These are phyloP conservation scores for Camptophora hylomeconis DNA, from an alignment of 2,329 filamentous ascomycete genomes.

Conservation along the genomic window DNA sequence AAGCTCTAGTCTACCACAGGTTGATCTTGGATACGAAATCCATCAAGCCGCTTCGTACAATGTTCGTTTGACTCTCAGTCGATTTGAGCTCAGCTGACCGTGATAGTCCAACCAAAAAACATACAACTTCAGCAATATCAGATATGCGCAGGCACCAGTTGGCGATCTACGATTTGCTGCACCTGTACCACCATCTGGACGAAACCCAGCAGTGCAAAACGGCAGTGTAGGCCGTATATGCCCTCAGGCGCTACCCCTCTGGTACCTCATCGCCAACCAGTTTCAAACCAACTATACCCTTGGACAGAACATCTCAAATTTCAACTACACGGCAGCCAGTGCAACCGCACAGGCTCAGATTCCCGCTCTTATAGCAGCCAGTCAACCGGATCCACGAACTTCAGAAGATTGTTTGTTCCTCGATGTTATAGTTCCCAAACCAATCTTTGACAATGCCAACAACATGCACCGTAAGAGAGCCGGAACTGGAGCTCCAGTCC, in stretches of 20 bases:
- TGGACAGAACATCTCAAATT: constrained; percentile 12
- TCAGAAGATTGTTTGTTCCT: constrained; percentile 27
- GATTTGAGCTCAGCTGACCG: not conserved
- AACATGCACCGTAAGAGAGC: constrained; percentile 23
- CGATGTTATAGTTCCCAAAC: constrained; percentile 24
- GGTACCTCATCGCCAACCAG: constrained; percentile 24
- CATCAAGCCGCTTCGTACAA: constrained; percentile 28
- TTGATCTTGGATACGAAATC: constrained; percentile 42
- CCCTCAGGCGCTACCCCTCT: constrained; percentile 33
- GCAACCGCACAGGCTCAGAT: constrained; percentile 6
- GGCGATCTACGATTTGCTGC: constrained; percentile 38
- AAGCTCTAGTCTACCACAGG: constrained; percentile 23
- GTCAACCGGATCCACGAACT: constrained; percentile 23
- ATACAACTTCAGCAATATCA: constrained; percentile 45
- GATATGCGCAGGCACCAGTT: constrained; percentile 41
- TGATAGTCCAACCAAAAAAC: constrained; percentile 19
- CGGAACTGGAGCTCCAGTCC: constrained; percentile 24
- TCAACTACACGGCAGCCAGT: constrained; percentile 21
- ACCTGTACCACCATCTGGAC: constrained; percentile 29
- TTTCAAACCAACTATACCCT: constrained; percentile 23
- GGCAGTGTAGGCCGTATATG: constrained; percentile 32
- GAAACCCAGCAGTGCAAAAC: constrained; percentile 33
- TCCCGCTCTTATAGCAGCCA: constrained; percentile 15
- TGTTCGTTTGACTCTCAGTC: constrained; percentile 7
- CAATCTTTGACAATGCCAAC: constrained; percentile 20